A percentile compares a stretch with the other conserved stretches of the same genome.
Evolutionary conservation across 1,139 yeast genomes (phyloP).

Genomic region (Geotrichum citri-aurantii): DNA sequence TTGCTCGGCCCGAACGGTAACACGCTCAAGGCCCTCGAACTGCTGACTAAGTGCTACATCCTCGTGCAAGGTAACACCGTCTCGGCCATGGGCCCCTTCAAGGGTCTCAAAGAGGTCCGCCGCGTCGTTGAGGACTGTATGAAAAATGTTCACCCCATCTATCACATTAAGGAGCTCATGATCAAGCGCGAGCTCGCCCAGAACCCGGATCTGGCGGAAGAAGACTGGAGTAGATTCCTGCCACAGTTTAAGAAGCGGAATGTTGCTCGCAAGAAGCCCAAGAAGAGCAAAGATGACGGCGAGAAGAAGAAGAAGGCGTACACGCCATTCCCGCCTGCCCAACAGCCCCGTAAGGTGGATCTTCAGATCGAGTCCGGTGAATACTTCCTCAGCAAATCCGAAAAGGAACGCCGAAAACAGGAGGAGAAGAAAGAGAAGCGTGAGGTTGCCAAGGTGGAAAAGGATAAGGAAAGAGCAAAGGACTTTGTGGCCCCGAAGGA

Average conservation of each 20-base stretch:
- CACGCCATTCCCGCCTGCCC: constrained; percentile 99
- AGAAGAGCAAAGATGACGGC: constrained; percentile 43
- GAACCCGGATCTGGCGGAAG: constrained; percentile 90
- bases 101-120: constrained; percentile 86
- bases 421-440: constrained; percentile 78
- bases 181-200: constrained; percentile 91
- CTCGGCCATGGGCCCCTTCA: constrained; percentile 93
- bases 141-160: constrained; percentile 93
- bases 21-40: constrained; percentile 89
- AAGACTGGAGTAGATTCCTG: constrained; percentile 94
- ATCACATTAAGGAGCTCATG: constrained; percentile 95
- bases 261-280: constrained; percentile 88
- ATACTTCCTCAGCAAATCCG: constrained; percentile 83
- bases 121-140: constrained; percentile 96
- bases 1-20: constrained; percentile 96
- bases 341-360: constrained; percentile 94
- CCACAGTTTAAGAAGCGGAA: constrained; percentile 97
- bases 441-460: constrained; percentile 58
- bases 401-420: constrained; percentile 64
- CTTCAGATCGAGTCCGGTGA: constrained; percentile 98
- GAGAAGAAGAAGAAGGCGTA: constrained; percentile 71
- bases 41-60: constrained; percentile 87
- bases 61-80: constrained; percentile 97
- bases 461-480: constrained; percentile 65
- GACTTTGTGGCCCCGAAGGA: constrained; percentile 86